These are phyloP conservation scores for Citrus cavaleriei DNA, from an alignment of 345 rosid species.

Conservation along the genomic window DNA sequence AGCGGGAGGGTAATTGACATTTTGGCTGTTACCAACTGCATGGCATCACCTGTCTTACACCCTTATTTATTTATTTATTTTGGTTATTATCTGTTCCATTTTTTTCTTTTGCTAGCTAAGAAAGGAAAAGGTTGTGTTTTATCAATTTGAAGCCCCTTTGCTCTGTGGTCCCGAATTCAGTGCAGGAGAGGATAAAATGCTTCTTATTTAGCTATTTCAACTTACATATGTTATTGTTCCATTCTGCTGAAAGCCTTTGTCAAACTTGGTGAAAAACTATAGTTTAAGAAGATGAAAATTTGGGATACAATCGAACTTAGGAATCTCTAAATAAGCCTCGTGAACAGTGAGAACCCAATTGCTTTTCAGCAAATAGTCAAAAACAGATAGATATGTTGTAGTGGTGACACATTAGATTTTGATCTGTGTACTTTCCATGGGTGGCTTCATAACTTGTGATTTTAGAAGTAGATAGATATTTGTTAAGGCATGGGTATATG, in stretches of 20 bases:
- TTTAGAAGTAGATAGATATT: not conserved
- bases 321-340: not conserved
- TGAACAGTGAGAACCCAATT: not conserved
- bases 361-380: not conserved
- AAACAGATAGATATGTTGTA: not conserved
- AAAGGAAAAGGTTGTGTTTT: not conserved
- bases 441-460: not conserved
- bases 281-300: not conserved
- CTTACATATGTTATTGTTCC: not conserved
- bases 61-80: too few species aligned
- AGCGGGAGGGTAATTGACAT: not conserved
- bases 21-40: not conserved
- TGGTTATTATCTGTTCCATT: too few species aligned
- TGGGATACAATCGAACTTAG: not conserved
- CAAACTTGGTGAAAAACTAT: not conserved
- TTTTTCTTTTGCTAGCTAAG: too few species aligned
- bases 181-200: not conserved
- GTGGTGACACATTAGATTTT: not conserved
- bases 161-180: not conserved
- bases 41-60: too few species aligned
- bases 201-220: not conserved
- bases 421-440: not conserved
- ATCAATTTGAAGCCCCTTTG: not conserved
- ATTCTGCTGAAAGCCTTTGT: not conserved
- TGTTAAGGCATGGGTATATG: too few species aligned